A percentile compares a stretch with the other conserved stretches of the same genome.
Conservation (phyloP, 805 yeast species). For the Kuraishia molischiana region DNA sequence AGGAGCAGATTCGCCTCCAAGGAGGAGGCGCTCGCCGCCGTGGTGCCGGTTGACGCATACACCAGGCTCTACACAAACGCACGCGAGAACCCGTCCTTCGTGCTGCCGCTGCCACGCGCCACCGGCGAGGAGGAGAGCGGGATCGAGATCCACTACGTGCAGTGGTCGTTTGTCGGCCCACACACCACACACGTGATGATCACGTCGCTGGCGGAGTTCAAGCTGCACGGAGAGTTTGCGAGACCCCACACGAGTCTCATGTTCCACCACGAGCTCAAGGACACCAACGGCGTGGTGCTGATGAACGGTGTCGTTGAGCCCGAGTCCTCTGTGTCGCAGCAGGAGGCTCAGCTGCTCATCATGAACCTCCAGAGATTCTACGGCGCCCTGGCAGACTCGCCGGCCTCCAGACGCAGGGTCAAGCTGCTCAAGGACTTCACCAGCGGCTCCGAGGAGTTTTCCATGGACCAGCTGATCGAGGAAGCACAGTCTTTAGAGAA, state of each 20-base stretch:
- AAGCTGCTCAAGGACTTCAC: conserved; percentile 61
- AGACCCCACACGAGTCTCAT: conserved; percentile 89
- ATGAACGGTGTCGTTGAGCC: conserved; percentile 82
- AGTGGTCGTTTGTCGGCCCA: conserved; percentile 87
- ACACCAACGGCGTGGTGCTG: conserved; percentile 53
- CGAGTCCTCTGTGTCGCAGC: conserved; percentile 55
- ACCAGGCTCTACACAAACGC: conserved; percentile 58
- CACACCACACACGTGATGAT: conserved; percentile 80
- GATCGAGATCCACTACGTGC: conserved; percentile 82
- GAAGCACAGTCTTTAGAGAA: conserved; percentile 68
- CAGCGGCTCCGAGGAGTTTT: conserved; percentile 55
- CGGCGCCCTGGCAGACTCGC: conserved; percentile 49
- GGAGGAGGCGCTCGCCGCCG: conserved; percentile 56
- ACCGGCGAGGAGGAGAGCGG: conserved; percentile 35
- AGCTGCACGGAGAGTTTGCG: conserved; percentile 84
- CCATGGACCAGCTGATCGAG: conserved; percentile 54
- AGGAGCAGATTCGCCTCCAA: conserved; percentile 67
- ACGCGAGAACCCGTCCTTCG: conserved; percentile 67
- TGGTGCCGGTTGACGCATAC: conserved; percentile 47
- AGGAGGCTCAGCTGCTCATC: conserved; percentile 71
- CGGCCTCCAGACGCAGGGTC: conserved; percentile 35
- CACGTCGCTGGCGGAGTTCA: conserved; percentile 86
- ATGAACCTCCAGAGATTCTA: conserved; percentile 76
- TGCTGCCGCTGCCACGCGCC: conserved; percentile 85
- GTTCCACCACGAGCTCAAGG: conserved; percentile 71